Conservation (phyloP, 805 yeast genomes). For the Pichia phayaonensis region DNA sequence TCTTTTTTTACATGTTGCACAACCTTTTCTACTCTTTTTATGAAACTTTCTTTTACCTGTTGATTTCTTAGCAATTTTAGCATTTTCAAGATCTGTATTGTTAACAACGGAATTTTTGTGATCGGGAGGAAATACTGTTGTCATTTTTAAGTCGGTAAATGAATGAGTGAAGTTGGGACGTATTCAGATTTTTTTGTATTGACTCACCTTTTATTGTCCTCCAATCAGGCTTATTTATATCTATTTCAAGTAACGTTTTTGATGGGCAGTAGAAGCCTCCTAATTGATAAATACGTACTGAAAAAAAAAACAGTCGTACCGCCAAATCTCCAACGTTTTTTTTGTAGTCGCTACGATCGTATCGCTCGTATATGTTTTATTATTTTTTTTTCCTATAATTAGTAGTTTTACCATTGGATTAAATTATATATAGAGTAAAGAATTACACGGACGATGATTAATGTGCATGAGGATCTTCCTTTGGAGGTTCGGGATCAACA, state of each 20-base stretch:
- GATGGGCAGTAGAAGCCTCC: neutral
- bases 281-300: neutral
- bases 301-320: neutral
- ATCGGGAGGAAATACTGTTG: neutral
- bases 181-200: neutral
- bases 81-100: neutral
- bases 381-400: no score
- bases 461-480: constrained; percentile 89
- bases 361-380: neutral
- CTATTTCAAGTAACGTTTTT: neutral
- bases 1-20: constrained; percentile 81
- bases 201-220: neutral
- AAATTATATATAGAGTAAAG: neutral
- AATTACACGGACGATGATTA: constrained; percentile 17
- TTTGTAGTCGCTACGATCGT: neutral
- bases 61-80: constrained; percentile 31
- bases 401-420: neutral
- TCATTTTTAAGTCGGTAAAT: neutral
- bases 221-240: neutral
- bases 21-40: constrained; percentile 81
- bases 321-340: neutral
- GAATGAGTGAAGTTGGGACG: no score
- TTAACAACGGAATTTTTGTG: neutral
- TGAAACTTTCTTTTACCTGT: constrained; percentile 82
- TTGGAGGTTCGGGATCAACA: constrained; percentile 90